Base-by-base conservation (phyloP, 306 rosid species). In the Amphicarpaea edgeworthii region DNA sequence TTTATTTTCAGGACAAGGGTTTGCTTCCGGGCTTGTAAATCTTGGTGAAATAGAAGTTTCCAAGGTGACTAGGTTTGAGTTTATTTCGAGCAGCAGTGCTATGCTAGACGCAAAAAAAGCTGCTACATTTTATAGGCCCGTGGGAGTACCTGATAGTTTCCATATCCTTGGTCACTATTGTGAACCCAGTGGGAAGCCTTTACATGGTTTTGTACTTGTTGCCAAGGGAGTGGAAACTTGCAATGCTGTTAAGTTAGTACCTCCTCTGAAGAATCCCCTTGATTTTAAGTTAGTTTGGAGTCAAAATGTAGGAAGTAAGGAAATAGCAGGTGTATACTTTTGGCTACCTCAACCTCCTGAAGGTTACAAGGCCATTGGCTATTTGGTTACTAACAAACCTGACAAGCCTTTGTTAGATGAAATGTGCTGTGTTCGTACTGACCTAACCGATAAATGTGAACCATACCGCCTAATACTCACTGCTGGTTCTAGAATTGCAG, bases 321-420 rank as follows among this genome's bases (percentile, higher is more conserved):
- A 83, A 68, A 71, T 41, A 15, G 63, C 79, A 24, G 78, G 83
- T 32, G 86, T 62, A 47, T 70, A 76, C 77, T 79, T 94, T 78
- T 94, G 98, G 98, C 79, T 81, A 20, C 93, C 98, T 16, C 87
- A 60, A 70, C 90, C 97, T 68, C 88, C 96, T 16, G 85, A 88
- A 59, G 95, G 95, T 70, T 94, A 92, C 79, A 87, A 82, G 79
- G 84, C 95, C 50, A 63, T 90, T 61, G 98, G 98, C 9, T 90
- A 81, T 79, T 78, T 94, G 62, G 97, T 90, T 23, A 88, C 96
- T 5, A 61, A 83, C 77, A 90, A 50, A 42, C 88, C 94, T 11
- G 72, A 58, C 12, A 90, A 88, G 82, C 98, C 97, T 12, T 79
- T 72, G 72, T 83, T 91, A 88, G 83, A 92, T 84, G 91, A 82